Percentiles rank a stretch among this genome's conserved stretches.
phyloP scores from a whole-genome alignment of 176 grass and related monocot species.

The Saccharum spontaneum region DNA sequence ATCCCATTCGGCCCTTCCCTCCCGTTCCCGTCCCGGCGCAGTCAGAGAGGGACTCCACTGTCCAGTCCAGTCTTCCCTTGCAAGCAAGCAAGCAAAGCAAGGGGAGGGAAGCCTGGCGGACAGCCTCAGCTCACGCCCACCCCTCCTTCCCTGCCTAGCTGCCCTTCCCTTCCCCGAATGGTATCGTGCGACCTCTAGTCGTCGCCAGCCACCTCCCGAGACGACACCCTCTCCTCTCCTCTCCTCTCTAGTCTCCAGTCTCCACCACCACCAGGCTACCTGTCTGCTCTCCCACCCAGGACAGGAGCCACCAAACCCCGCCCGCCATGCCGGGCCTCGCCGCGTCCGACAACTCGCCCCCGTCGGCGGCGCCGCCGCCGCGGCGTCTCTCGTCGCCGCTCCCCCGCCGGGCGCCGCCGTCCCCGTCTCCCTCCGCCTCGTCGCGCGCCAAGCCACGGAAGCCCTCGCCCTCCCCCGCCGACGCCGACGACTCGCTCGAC shows the following conservation, averaged over 20 bases:
- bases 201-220: background rate
- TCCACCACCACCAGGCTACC: background rate
- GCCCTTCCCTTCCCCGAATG: background rate
- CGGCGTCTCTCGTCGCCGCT: slow-evolving; percentile 50
- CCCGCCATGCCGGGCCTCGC: slow-evolving; percentile 49
- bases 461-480: background rate
- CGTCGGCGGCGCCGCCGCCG: slow-evolving; percentile 35
- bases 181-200: background rate
- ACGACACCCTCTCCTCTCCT: too few species aligned
- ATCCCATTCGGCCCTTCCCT: too few species aligned
- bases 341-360: slow-evolving; percentile 32
- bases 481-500: slow-evolving; percentile 67
- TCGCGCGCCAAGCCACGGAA: slow-evolving; percentile 50
- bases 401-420: slow-evolving; percentile 45
- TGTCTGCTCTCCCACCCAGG: background rate
- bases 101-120: background rate
- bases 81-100: background rate
- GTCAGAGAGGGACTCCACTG: background rate
- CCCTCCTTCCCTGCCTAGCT: too few species aligned
- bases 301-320: background rate
- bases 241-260: background rate
- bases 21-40: too few species aligned
- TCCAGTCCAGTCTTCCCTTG: slow-evolving; percentile 8
- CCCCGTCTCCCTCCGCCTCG: slow-evolving; percentile 52
- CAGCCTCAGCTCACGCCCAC: background rate